A percentile compares a stretch with the other conserved stretches of the same genome.
These are phyloP conservation scores for Rasamsonia emersonii DNA, from an alignment of 2,329 filamentous ascomycete genomes.

Conservation along the genomic window DNA sequence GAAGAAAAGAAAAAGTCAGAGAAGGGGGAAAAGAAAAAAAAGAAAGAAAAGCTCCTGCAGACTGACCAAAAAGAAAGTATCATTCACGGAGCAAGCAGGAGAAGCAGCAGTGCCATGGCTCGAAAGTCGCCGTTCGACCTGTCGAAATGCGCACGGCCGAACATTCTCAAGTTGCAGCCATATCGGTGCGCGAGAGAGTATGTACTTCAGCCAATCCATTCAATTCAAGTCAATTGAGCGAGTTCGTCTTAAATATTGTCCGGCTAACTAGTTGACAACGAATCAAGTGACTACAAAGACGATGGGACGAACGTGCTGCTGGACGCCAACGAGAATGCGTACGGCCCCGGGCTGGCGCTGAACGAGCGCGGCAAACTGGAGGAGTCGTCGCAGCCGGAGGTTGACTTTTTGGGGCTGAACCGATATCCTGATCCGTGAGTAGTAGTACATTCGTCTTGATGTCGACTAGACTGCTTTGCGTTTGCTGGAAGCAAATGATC, in stretches of 20 bases:
- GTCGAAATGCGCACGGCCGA: conserved; percentile 64
- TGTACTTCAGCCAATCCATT: conserved; percentile 24
- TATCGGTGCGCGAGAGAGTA: conserved; percentile 79
- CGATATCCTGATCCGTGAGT: conserved; percentile 80
- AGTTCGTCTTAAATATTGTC: conserved; percentile 4
- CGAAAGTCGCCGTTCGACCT: conserved; percentile 57
- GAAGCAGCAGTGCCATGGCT: conserved; percentile 25
- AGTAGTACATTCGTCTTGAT: not conserved
- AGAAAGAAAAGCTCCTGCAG: no score
- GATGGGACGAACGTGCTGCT: conserved; percentile 92
- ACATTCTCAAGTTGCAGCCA: conserved; percentile 67
- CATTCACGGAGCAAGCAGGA: no score
- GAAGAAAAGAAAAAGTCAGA: no score
- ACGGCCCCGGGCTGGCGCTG: conserved; percentile 66
- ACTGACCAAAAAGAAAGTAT: no score
- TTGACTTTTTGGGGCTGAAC: conserved; percentile 77
- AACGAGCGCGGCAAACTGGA: conserved; percentile 40
- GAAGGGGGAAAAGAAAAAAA: not conserved
- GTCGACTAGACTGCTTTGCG: no score
- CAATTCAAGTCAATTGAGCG: conserved; percentile 7
- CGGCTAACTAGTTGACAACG: not conserved
- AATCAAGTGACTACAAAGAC: conserved; percentile 81
- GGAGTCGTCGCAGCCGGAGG: conserved; percentile 41
- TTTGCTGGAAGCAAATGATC: no score
- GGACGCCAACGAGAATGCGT: conserved; percentile 97